Evolutionary conservation across 2,329 filamentous ascomycete species (phyloP).

Genomic region (Fusarium sp.): DNA sequence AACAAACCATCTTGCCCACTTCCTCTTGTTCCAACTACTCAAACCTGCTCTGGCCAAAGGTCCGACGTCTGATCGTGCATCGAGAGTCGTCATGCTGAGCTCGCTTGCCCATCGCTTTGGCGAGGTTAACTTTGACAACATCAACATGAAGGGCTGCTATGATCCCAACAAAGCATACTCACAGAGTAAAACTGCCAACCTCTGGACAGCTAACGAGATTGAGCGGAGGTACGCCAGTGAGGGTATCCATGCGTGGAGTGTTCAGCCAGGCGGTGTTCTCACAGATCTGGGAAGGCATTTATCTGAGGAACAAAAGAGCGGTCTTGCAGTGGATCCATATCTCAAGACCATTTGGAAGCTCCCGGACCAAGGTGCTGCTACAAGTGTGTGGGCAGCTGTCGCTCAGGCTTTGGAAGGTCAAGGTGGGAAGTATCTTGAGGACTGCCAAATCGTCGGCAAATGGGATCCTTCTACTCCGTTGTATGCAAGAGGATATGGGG

Average conservation of each 20-base stretch:
- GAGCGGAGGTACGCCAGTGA: background rate
- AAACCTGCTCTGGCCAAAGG: background rate
- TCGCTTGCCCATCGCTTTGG: slow-evolving; percentile 12
- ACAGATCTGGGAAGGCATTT: background rate
- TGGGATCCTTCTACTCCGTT: background rate
- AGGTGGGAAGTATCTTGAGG: slow-evolving; percentile 7
- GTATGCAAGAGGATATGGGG: background rate
- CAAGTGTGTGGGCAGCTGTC: slow-evolving; percentile 2
- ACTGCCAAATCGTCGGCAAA: slow-evolving; percentile 5
- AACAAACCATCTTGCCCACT: slow-evolving; percentile 1
- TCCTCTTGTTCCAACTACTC: background rate
- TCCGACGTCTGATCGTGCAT: background rate
- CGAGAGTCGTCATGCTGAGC: background rate
- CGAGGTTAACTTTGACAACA: background rate
- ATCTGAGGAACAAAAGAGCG: background rate
- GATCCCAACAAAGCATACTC: slow-evolving; percentile 1
- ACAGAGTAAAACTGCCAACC: background rate
- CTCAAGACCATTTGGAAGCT: background rate
- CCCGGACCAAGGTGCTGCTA: background rate
- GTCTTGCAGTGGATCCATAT: background rate
- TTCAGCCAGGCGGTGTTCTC: background rate
- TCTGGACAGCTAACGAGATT: slow-evolving; percentile 13
- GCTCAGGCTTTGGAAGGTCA: background rate
- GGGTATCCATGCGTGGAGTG: background rate
- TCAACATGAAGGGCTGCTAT: slow-evolving; percentile 7